Evolutionary conservation across 2,329 filamentous ascomycete species (phyloP).

Genomic region (Colletotrichum cuscutae): DNA sequence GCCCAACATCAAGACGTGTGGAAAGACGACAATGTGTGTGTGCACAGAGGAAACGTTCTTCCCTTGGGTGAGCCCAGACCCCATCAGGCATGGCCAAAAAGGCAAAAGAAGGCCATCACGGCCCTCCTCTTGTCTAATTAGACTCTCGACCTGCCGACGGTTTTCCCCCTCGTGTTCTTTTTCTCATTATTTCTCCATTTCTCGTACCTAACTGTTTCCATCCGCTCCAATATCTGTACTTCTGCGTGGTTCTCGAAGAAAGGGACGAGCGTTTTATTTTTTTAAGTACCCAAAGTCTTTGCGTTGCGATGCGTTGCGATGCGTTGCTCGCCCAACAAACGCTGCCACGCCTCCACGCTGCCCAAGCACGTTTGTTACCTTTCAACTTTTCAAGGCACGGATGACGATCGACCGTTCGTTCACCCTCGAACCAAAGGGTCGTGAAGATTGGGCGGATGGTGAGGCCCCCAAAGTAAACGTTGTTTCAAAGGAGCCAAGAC

Average conservation of each 20-base stretch:
- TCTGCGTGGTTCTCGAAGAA: neutral
- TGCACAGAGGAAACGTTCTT: neutral
- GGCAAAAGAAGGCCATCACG: conserved; percentile 24
- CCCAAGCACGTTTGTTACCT: neutral
- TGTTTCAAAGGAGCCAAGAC: neutral
- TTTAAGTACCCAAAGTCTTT: too few relatives aligned
- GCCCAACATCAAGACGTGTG: neutral
- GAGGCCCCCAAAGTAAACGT: neutral
- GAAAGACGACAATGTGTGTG: neutral
- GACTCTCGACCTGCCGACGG: conserved; percentile 6
- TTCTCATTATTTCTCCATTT: neutral
- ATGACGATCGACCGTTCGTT: neutral
- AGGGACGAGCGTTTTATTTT: neutral
- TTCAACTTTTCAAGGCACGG: neutral
- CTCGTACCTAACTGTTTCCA: neutral
- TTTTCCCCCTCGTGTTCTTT: neutral
- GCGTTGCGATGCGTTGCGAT: too few relatives aligned
- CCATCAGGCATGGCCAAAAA: conserved; percentile 6
- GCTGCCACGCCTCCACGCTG: neutral
- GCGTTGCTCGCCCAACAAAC: neutral
- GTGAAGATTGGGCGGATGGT: neutral
- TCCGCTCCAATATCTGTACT: neutral
- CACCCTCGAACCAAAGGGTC: neutral
- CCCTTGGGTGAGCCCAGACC: conserved; percentile 1
- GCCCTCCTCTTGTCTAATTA: conserved; percentile 1